Conservation (phyloP, 192 early-diverging fungal species). For the Backusella tarrabulga region DNA sequence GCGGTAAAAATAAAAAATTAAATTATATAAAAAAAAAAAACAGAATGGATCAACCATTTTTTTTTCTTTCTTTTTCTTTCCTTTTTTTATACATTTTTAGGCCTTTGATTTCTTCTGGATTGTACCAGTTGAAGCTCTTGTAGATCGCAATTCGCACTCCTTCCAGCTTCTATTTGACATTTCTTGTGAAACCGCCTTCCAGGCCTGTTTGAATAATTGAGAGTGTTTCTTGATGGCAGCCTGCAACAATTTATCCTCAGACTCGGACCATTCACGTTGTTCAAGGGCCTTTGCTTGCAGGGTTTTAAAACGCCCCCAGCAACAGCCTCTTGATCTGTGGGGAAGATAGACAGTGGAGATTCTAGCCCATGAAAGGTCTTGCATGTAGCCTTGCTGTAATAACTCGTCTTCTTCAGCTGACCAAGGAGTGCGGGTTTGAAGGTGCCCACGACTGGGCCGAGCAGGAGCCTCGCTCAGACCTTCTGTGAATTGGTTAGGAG, state of each 20-base stretch:
- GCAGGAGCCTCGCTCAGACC: background rate
- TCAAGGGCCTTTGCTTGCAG: constrained; percentile 16
- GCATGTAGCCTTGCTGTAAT: constrained; percentile 24
- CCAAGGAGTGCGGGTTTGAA: constrained; percentile 24
- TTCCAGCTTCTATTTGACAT: constrained; percentile 20
- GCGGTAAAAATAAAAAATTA: background rate
- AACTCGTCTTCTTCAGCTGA: constrained; percentile 21
- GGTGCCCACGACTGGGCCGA: background rate
- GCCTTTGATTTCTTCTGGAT: background rate
- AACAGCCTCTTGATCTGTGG: constrained; percentile 28
- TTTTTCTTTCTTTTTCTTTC: background rate
- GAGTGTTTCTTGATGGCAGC: constrained; percentile 23
- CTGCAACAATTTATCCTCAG: constrained; percentile 17
- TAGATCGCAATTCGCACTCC: constrained; percentile 20
- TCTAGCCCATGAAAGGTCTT: constrained; percentile 28
- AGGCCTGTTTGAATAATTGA: constrained; percentile 26
- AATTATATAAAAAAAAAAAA: background rate
- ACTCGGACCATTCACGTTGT: constrained; percentile 16
- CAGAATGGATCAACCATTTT: background rate
- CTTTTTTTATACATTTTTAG: background rate
- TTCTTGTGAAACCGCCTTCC: constrained; percentile 22
- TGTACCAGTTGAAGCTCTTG: background rate
- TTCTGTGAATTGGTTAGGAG: background rate
- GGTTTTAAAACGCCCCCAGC: constrained; percentile 28
- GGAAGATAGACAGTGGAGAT: constrained; percentile 28